Evolutionary conservation across 768 basidiomycete species (phyloP).

Genomic region (Auriscalpium orientale): DNA sequence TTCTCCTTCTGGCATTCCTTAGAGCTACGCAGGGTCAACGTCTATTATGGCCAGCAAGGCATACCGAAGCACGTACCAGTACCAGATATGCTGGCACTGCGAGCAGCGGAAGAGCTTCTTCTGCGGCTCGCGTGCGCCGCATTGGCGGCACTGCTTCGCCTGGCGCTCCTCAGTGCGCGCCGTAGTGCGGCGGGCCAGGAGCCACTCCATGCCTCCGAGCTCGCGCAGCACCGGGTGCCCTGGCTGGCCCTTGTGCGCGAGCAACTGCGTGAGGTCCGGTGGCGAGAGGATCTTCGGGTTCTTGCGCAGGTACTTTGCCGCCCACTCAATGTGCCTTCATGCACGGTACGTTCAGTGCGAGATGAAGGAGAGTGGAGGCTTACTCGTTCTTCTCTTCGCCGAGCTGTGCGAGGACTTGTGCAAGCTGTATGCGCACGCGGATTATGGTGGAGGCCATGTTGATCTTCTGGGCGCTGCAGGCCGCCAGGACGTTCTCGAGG

Average conservation of each 20-base stretch:
- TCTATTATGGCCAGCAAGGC: neutral
- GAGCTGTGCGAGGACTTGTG: constrained; percentile 13
- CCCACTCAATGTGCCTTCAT: constrained; percentile 5
- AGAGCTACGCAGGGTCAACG: constrained; percentile 8
- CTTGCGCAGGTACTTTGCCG: constrained; percentile 18
- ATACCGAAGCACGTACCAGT: constrained; percentile 14
- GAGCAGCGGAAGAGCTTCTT: constrained; percentile 15
- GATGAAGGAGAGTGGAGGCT: neutral
- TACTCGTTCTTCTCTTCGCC: constrained; percentile 10
- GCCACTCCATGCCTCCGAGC: constrained; percentile 17
- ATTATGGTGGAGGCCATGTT: neutral
- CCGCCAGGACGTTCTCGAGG: constrained; percentile 3
- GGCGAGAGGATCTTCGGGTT: constrained; percentile 5
- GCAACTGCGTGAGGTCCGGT: neutral
- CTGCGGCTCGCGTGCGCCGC: constrained; percentile 14
- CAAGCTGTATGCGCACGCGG: constrained; percentile 5
- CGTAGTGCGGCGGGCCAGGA: constrained; percentile 9
- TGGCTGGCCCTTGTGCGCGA: constrained; percentile 4
- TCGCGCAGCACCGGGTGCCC: constrained; percentile 10
- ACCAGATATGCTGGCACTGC: constrained; percentile 19
- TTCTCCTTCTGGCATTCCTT: constrained; percentile 19
- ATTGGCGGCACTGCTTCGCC: constrained; percentile 14
- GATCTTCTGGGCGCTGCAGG: neutral
- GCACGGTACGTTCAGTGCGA: too few species aligned
- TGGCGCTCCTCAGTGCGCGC: constrained; percentile 12